Evolutionary conservation across 371 early-diverging fungal species (phyloP), one percentile per base, ranked within the genome.

Genomic region (Haplosporangium sp.): DNA sequence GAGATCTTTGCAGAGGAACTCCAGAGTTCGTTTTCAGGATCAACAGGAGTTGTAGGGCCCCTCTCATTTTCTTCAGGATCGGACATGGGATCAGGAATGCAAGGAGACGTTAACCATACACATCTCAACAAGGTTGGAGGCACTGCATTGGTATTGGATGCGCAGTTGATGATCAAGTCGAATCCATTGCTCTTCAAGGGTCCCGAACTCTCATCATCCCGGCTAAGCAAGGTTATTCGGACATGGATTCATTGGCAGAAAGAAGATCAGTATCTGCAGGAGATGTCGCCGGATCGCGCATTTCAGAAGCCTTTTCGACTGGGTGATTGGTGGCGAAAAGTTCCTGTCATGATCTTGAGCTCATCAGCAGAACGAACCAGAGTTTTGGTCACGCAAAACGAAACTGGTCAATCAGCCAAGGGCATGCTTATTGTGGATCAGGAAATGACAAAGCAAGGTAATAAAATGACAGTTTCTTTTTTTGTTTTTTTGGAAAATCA

Each of bases 201-300:
- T 29, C 66, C 73, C 1, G 54, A 38, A 2, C 9, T 79, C 5
- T 62, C 80, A 0, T n/a, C 53, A 1, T 5, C 61, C n/a, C 52
- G 59, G 41, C 55, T 73, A 36, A 54, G 67, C 21, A 72, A 68
- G 38, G 23, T 55, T 14, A 43, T 79, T 8, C 68, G 80, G 7
- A 79, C 69, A 0, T 79, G 80, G 80, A 72, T 79, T 16, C 62
- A 79, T 55, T 79, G 80, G 80, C 80, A 73, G 38, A 59, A 73
- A n/a, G 80, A 79, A 42, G 80, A 79, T 50, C 60, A 48, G 13
- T 53, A 57, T 6, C 23, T 42, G 29, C 18, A 12, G 6, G 45
- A 23, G 16, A 54, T 64, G 18, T 36, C 29, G 14, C 1, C 14
- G 4, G 20, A 6, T 14, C 14, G 9, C 18, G 16, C 9, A 18